Base-by-base conservation (phyloP, 2,329 filamentous ascomycete species). In the Fusarium euwallaceae region DNA sequence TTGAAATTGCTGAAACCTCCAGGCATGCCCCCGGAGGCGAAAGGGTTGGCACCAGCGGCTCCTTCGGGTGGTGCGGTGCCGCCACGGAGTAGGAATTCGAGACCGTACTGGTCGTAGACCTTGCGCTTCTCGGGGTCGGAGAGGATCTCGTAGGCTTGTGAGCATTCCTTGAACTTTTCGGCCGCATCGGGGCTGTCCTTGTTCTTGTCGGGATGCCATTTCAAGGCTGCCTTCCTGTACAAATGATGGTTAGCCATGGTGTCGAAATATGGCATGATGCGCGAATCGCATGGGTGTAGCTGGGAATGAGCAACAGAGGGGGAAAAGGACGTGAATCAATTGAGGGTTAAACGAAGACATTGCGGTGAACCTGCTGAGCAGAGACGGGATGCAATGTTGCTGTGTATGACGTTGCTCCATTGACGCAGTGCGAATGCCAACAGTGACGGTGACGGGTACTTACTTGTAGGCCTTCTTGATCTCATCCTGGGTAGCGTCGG, bases 141-240 rank as follows among this genome's bases (percentile, higher is more conserved):
- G 4, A 99, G 92, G 78, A 99, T 97, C 86, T 99, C 97, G 86
- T 98, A 99, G 67, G 97, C 97, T 86, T 98, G 95, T 1, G 95
- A 98, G 75, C 95, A 94, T 83, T 98, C 97, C 86, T 99, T 99
- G 89, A 99, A 99, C 85, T 96, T 98, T 82, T 98, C 97, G 70
- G 91, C 88, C 10, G 96, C 94, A 62, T 91, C 86, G 34, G 95
- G 92, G 78, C 96, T 95, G 85, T 97, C 92, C 84, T 95, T 95
- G 88, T 98, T 99, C 89, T 98, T 99, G 88, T 99, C 97, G 8
- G 97, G 97, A 81, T 99, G 97, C 85, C 92, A 95, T 86, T 95
- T 97, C 82, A 98, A 85, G 64, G 96, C 96, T 66, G 92, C 90
- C 88, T 98, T 98, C 73, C 93, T 95, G 82, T 68, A 61, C 45